Base-by-base conservation (phyloP, 139 green algal genomes). In the Picochlorum sp. region DNA sequence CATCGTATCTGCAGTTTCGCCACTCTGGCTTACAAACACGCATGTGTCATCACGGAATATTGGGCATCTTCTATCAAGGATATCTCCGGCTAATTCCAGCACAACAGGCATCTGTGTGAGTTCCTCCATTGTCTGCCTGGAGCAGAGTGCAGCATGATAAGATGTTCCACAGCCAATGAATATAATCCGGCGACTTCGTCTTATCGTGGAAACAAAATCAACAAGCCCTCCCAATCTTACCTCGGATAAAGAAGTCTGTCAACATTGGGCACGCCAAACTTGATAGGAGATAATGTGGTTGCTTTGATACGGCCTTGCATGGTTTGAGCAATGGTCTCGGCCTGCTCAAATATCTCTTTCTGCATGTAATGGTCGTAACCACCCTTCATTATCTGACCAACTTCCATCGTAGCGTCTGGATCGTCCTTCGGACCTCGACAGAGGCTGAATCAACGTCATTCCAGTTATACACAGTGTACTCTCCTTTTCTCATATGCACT, bases 1-100 rank as follows among this genome's bases (percentile, higher is more conserved):
- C 38, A 91, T 73, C 8, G 85, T 91, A 73, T 91, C 85, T 15
- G 84, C 85, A 6, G 85, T 91, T 66, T 91, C 85, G 26, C 85
- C 85, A 14, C 45, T 74, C 68, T 91, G 84, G 24, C 47, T 75
- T 11, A 89, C 67, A 61, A 91, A 90, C 6, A 91, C 61, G 65
- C 60, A 72, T 6, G 80, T 88, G 62, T 91, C 85, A 44, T 91
- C 85, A 6, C 85, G 68, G 68, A 88, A 90, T 34, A 80, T 78
- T 45, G 72, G 72, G 45, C 68, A 77, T 28, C 72, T 67, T 28
- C 85, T 68, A 72, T 91, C 85, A 32, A 90, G 41, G 45, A 91
- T 49, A 65, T 91, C 85, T 3, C 49, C 75, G 3, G 85, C 84
- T 34, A 91, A 81, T 77, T 91, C 85, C 58, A 91, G 63, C 44